Evolutionary conservation across 441 rosid genomes (phyloP).

Genomic region (Bruguiera hainesii): DNA sequence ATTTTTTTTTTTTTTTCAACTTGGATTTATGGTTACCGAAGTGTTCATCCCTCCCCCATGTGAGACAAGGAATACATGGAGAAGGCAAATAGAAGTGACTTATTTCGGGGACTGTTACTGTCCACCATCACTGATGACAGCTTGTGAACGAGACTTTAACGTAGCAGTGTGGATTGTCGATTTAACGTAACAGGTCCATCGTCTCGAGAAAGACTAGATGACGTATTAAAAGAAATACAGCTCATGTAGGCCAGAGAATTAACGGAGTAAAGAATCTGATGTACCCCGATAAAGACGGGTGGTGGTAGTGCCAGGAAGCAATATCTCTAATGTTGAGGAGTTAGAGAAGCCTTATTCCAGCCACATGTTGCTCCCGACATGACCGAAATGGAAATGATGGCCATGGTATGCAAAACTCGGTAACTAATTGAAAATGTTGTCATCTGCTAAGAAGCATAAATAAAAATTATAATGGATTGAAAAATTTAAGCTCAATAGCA

Average conservation of each 20-base stretch:
- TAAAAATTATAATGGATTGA: too few species aligned
- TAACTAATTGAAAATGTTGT: too few species aligned
- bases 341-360: too few species aligned
- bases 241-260: too few species aligned
- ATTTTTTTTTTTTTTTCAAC: not conserved
- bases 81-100: conserved; percentile 55
- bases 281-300: not conserved
- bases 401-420: too few species aligned
- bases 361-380: too few species aligned
- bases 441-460: too few species aligned
- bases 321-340: too few species aligned
- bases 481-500: too few species aligned
- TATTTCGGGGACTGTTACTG: conserved; percentile 55
- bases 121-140: conserved; percentile 53
- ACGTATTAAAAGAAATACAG: conserved; percentile 4
- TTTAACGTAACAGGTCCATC: conserved; percentile 1
- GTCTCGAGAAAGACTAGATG: conserved; percentile 12
- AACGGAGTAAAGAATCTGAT: too few species aligned
- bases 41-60: conserved; percentile 29
- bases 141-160: conserved; percentile 29
- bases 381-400: too few species aligned
- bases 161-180: conserved; percentile 2
- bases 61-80: conserved; percentile 58
- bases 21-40: conserved; percentile 29
- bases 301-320: not conserved